phyloP scores from a whole-genome alignment of 441 rosid genomes.

The Jatropha multifida region DNA sequence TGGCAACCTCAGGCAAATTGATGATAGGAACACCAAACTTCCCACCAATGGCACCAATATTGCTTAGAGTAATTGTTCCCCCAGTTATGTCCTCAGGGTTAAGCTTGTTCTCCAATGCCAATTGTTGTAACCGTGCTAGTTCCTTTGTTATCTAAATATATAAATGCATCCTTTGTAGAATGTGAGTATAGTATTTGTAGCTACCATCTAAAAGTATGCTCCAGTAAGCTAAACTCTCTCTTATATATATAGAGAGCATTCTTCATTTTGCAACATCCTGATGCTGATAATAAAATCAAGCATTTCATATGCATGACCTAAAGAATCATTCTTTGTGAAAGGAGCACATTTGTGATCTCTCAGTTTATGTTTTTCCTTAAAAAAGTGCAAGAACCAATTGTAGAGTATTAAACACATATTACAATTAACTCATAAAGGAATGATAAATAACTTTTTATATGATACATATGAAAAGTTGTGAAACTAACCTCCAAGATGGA shows the following conservation, averaged over 20 bases:
- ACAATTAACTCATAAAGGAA: not conserved
- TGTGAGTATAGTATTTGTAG: not conserved
- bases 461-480: not conserved
- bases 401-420: not conserved
- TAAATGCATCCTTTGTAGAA: not conserved
- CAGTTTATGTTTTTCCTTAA: not conserved
- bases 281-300: not conserved
- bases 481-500: constrained; percentile 68
- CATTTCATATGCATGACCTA: not conserved
- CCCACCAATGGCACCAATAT: constrained; percentile 93
- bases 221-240: not conserved
- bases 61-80: constrained; percentile 89
- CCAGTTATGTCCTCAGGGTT: constrained; percentile 70
- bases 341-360: not conserved
- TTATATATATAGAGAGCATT: too few species aligned
- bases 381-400: not conserved
- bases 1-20: constrained; percentile 90
- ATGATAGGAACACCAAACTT: constrained; percentile 81
- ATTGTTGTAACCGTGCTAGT: constrained; percentile 65
- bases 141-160: constrained; percentile 68
- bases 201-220: not conserved
- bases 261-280: not conserved
- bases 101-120: constrained; percentile 69
- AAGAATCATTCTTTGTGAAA: not conserved
- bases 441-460: not conserved